Evolutionary conservation across 768 basidiomycete species (phyloP).

Genomic region (Leccinum aurantiacum): DNA sequence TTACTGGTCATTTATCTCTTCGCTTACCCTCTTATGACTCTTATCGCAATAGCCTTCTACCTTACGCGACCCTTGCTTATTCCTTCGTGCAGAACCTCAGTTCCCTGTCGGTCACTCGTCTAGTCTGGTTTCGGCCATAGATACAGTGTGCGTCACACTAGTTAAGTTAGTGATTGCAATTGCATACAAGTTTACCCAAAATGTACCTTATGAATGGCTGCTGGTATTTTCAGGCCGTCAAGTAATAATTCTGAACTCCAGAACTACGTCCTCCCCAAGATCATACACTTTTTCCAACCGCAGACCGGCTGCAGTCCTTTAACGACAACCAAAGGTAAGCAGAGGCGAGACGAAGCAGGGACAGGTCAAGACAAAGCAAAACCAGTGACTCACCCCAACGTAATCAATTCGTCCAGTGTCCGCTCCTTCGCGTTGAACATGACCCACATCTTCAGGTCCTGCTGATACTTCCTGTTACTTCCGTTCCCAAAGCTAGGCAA

Average conservation of each 20-base stretch:
- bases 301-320: conserved; percentile 21
- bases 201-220: not conserved
- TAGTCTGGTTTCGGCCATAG: too few relatives aligned
- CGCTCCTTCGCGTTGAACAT: conserved; percentile 44
- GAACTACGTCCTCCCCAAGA: not conserved
- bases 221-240: not conserved
- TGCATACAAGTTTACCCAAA: not conserved
- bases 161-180: too few relatives aligned
- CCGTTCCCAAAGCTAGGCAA: conserved; percentile 49
- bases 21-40: too few relatives aligned
- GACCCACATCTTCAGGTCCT: conserved; percentile 49
- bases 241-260: conserved; percentile 8
- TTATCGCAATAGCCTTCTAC: too few relatives aligned
- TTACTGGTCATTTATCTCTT: too few relatives aligned
- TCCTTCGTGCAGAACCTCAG: too few relatives aligned
- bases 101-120: too few relatives aligned
- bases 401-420: conserved; percentile 39
- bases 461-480: conserved; percentile 39
- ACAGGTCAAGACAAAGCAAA: not conserved
- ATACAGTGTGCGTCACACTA: too few relatives aligned
- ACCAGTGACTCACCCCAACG: conserved; percentile 28
- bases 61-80: too few relatives aligned
- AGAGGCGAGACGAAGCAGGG: not conserved
- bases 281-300: conserved; percentile 21
- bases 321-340: not conserved